Base-by-base conservation (phyloP, 805 yeast species). In the Cyberlindnera veronae region DNA sequence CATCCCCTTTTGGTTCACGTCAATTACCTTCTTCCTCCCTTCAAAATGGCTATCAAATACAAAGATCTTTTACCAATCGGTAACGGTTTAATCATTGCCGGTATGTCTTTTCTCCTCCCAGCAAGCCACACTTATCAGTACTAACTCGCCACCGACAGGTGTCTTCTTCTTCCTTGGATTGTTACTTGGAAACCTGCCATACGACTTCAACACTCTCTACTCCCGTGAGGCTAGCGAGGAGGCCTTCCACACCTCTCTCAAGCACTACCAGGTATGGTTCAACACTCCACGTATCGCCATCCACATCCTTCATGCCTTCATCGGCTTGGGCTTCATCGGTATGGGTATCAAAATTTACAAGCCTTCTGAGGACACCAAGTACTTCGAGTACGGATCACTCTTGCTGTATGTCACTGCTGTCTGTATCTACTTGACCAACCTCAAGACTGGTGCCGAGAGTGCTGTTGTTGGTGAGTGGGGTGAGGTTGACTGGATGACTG, bases 341-440 rank as follows among this genome's bases (percentile, higher is more conserved):
- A 68, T 80, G 42, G 69, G 82, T 49, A 73, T 84, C 58, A 88
- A 88, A 68, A 72, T 91, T 41, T 88, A 82, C 68, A 84, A 83
- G 65, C 97, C 98, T n/a, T 60, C 76, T 33, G 91, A 84, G 38
- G 95, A 91, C 35, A 74, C 85, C 54, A 81, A 84, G 61, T 75
- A 82, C 60, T 91, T 93, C 59, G 99, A 91, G 63, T 95, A 95
- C 53, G 95, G 90, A 32, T 71, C 95, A 10, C 68, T 90, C 51
- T 79, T 77, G n/a, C 72, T 86, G 42, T 76, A 75, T 59, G 81
- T 89, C 61, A 67, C 81, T 27, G 84, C 84, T 15, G 65, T 84
- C 32, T 79, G 91, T 54, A 76, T 91, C 53, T 93, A 89, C 63
- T 68, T 91, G 55, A 84, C 96, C 47, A 93, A 93, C 67, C 70